These are phyloP conservation scores for Henningerozyma blattae DNA, from an alignment of 805 yeast species.

Conservation along the genomic window DNA sequence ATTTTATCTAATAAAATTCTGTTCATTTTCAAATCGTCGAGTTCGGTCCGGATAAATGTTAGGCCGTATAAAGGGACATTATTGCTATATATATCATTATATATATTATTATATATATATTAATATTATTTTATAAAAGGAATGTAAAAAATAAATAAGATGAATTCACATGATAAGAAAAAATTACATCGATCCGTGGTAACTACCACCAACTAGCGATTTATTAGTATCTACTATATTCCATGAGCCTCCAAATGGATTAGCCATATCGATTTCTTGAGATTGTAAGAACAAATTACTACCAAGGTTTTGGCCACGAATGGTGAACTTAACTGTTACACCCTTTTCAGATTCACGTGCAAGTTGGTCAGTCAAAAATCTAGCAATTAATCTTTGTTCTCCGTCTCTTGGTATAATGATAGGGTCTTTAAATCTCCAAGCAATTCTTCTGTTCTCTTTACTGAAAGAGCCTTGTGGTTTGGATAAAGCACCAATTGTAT, in stretches of 20 bases:
- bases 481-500: conserved; percentile 64
- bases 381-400: conserved; percentile 70
- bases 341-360: conserved; percentile 71
- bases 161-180: too few relatives aligned
- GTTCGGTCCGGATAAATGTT: neutral
- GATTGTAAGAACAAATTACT: conserved; percentile 30
- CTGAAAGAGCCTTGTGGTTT: conserved; percentile 89
- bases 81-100: too few relatives aligned
- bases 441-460: conserved; percentile 72
- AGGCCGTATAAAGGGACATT: too few relatives aligned
- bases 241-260: conserved; percentile 31
- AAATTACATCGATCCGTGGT: too few relatives aligned
- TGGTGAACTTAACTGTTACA: conserved; percentile 53
- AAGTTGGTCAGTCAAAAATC: conserved; percentile 64
- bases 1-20: conserved; percentile 4
- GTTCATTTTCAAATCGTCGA: conserved; percentile 2
- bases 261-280: conserved; percentile 26
- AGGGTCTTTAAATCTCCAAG: conserved; percentile 59
- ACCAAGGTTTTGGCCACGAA: conserved; percentile 28
- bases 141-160: too few relatives aligned
- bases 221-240: conserved; percentile 21
- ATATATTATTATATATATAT: too few relatives aligned
- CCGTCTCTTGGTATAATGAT: conserved; percentile 25
- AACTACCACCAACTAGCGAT: conserved; percentile 28
- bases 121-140: too few relatives aligned